Evolutionary conservation across 2,329 filamentous ascomycete genomes (phyloP), one percentile per base, ranked within the genome.

Genomic region (Zasmidium cellare): DNA sequence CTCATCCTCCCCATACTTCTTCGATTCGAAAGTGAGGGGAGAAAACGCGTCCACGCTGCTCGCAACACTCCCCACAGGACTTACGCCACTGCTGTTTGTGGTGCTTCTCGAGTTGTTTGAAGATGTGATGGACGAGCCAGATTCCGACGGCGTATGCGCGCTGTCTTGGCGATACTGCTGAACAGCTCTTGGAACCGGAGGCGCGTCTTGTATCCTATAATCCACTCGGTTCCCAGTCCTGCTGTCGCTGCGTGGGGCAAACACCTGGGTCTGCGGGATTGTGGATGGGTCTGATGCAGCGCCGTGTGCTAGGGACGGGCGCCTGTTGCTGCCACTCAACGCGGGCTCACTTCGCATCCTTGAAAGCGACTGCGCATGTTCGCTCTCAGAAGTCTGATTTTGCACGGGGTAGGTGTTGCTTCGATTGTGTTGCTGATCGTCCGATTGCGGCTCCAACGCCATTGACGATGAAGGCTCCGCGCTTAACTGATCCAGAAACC

Each of bases 41-140:
- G 68, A 69, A 48, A 69, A 67, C 2, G 65, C 53, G 35, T 72
- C 70, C 1, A 71, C 48, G 52, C 71, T 73, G 46, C 71, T 73
- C 2, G 69, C 65, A 11, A 70, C 69, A 55, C 69, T 72, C 3
- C 61, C 61, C 1, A 64, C 52, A 3, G 72, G 68, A 44, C 72
- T 74, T 11, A 63, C 62, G 1, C 66, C 69, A 12, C 60, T 69
- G 61, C 67, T 72, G 56, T 59, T 65, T 44, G 58, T 70, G 51
- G 58, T 56, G 18, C 57, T 60, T 11, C 59, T 57, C 9, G 67
- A 70, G 24, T 55, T 56, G 20, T 57, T 59, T 0, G 65, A 66
- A 11, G 69, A 72, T n/a, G 62, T 57, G 5, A 65, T 61, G 1
- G 69, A 72, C 2, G 70, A 70, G 3, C 60, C 64, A 12, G 69